Evolutionary conservation across 768 basidiomycete genomes (phyloP).

Genomic region (Suillus spraguei): DNA sequence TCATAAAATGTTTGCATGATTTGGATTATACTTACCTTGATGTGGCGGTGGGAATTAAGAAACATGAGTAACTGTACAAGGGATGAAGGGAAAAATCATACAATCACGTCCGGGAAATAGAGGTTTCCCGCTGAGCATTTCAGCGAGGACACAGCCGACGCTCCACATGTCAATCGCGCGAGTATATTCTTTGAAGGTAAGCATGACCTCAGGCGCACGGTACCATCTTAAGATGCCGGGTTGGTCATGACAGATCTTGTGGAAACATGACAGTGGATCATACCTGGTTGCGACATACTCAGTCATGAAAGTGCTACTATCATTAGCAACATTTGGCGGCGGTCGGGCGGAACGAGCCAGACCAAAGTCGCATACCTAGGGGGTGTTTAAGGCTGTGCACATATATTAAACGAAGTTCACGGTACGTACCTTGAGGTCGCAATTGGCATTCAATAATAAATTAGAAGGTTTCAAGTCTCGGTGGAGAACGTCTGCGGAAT

Average conservation of each 20-base stretch:
- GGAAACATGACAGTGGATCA: constrained; percentile 9
- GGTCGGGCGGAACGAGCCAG: constrained; percentile 80
- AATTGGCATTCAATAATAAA: constrained; percentile 93
- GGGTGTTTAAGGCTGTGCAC: not conserved
- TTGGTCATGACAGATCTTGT: not conserved
- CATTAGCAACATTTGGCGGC: constrained; percentile 71
- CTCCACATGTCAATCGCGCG: constrained; percentile 87
- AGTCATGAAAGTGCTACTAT: constrained; percentile 82
- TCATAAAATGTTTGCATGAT: constrained; percentile 3
- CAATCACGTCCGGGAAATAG: constrained; percentile 96
- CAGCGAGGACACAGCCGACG: constrained; percentile 85
- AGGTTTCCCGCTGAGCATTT: constrained; percentile 91
- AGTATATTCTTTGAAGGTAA: constrained; percentile 96
- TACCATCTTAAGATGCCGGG: constrained; percentile 70
- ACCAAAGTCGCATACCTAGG: constrained; percentile 83
- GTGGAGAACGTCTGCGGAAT: constrained; percentile 93
- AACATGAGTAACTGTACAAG: constrained; percentile 11
- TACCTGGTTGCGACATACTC: constrained; percentile 96
- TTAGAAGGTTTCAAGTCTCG: constrained; percentile 97
- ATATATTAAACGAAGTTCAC: constrained; percentile 8
- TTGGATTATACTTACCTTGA: constrained; percentile 13
- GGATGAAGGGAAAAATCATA: constrained; percentile 31
- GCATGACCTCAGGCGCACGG: constrained; percentile 97
- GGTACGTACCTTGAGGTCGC: constrained; percentile 81
- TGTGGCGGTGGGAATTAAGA: not conserved